Evolutionary conservation across 306 rosid species (phyloP), one percentile per base, ranked within the genome.

Genomic region (Sechiopsis laciniata): DNA sequence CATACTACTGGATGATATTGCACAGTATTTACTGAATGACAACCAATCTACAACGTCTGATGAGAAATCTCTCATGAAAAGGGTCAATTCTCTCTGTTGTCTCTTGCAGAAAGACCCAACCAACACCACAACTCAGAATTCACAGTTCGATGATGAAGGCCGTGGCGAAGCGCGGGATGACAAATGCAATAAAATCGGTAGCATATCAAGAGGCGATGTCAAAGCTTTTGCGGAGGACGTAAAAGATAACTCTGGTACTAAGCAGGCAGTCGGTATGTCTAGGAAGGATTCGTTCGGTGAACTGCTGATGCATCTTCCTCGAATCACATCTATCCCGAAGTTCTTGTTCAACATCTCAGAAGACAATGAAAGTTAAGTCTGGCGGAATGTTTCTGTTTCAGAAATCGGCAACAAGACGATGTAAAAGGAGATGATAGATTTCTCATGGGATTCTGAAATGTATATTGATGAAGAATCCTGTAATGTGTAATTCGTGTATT

Each of bases 201-300:
- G 46, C 48, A 72, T 32, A 67, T 73, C 45, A 57, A 76, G 77
- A 79, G 55, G 69, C 51, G 75, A 78, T 77, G 46, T 37, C 56
- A 82, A 75, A 77, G 68, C 68, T 71, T 71, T 83, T 7, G 83
- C 78, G 40, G 88, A 83, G 76, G 88, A 83, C 19, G 26, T 29
- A 0, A 85, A 61, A 73, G 91, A 86, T 37, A 78, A 84, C 63
- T 13, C 56, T 0, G 40, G 56, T 13, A 67, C 11, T 12, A 87
- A 77, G 82, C 88, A 82, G 75, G 81, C 75, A 32, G 46, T 77
- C 1, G 87, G 80, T 10, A 91, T 91, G 96, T 84, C 96, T 2
- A 89, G 93, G 85, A 91, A 85, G 75, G 97, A 91, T 66, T 91
- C 96, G 0, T 91, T 91, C 5, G 88, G 88, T 66, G 96, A 89